Conservation (phyloP, 2,329 filamentous ascomycete species). For the Neobulgaria alba region DNA sequence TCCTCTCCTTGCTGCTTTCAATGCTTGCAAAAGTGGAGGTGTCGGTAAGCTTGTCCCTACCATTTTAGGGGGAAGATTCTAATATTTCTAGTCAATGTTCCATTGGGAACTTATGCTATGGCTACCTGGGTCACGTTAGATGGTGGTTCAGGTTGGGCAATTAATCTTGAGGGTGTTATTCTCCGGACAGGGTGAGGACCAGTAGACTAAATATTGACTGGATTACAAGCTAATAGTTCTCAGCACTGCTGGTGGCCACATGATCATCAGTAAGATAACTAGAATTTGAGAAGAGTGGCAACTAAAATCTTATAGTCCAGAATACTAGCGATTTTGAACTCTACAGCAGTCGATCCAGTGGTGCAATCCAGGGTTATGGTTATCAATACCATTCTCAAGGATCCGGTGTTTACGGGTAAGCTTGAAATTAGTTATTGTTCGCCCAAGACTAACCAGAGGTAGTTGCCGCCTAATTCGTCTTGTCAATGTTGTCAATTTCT, state of each 20-base stretch:
- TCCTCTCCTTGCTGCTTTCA: conserved; percentile 34
- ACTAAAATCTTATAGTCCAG: conserved; percentile 27
- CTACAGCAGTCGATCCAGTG: conserved; percentile 41
- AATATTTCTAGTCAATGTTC: conserved; percentile 13
- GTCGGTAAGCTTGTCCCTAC: conserved; percentile 13
- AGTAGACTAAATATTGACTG: neutral
- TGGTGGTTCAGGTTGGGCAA: conserved; percentile 38
- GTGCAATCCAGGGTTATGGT: conserved; percentile 44
- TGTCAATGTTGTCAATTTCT: conserved; percentile 15
- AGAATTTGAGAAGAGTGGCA: neutral
- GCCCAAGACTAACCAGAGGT: neutral
- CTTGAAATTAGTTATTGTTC: neutral
- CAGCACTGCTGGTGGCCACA: conserved; percentile 37
- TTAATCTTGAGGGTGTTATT: conserved; percentile 44
- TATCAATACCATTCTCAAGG: conserved; percentile 35
- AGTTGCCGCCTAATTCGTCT: conserved; percentile 16
- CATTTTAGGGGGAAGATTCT: neutral
- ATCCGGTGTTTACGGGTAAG: neutral
- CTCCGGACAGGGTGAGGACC: conserved; percentile 41
- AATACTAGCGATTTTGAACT: conserved; percentile 43
- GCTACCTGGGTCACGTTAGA: conserved; percentile 40
- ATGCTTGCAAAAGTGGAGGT: conserved; percentile 35
- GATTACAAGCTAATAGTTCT: neutral
- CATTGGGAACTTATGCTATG: conserved; percentile 37
- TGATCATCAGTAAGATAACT: conserved; percentile 33